Evolutionary conservation across 1,284 basidiomycete species (phyloP).

Genomic region (Puccinia horiana): DNA sequence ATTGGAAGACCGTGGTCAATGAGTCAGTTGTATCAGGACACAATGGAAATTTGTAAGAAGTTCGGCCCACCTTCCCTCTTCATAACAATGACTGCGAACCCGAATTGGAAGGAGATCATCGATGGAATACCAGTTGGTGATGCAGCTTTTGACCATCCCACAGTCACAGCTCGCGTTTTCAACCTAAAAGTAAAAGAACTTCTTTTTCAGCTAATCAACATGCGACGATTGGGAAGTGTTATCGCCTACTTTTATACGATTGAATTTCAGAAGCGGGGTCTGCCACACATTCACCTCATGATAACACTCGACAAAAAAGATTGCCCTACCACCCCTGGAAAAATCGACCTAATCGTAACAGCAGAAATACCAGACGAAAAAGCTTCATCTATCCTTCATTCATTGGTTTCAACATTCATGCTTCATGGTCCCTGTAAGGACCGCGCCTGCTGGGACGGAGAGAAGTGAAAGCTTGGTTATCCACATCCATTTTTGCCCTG

Average conservation of each 20-base stretch:
- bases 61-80: slow-evolving; percentile 59
- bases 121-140: background rate
- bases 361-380: slow-evolving; percentile 1
- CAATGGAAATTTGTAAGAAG: slow-evolving; percentile 57
- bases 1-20: slow-evolving; percentile 58
- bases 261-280: slow-evolving; percentile 31
- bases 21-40: slow-evolving; percentile 59
- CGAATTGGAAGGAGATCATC: slow-evolving; percentile 54
- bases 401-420: background rate
- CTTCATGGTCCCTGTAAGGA: slow-evolving; percentile 8
- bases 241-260: slow-evolving; percentile 21
- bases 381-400: background rate
- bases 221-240: background rate
- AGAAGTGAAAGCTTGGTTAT: background rate
- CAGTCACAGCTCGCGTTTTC: slow-evolving; percentile 2
- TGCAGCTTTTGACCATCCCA: background rate
- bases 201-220: background rate
- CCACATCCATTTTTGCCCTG: background rate
- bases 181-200: background rate
- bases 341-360: background rate
- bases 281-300: slow-evolving; percentile 22
- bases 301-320: background rate
- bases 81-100: slow-evolving; percentile 61
- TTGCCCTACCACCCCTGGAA: background rate
- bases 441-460: background rate